A percentile compares a stretch with the other conserved stretches of the same genome.
Evolutionary conservation across 768 basidiomycete species (phyloP).

Genomic region (Russula sp.): DNA sequence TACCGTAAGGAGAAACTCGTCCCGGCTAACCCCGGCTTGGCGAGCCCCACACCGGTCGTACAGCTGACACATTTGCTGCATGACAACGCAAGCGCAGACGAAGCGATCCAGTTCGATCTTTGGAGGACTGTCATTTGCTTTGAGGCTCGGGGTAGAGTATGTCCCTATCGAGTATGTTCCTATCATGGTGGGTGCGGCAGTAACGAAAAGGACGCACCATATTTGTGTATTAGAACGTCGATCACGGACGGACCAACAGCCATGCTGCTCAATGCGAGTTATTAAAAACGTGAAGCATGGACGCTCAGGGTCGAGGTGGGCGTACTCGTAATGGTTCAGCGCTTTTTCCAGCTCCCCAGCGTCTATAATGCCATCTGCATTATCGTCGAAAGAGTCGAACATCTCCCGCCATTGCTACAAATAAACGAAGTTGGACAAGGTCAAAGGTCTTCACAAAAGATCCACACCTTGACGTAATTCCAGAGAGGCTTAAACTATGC

Average conservation of each 20-base stretch:
- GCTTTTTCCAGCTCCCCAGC: background rate
- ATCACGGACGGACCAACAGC: background rate
- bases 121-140: background rate
- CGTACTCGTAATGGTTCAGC: background rate
- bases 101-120: slow-evolving; percentile 8
- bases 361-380: slow-evolving; percentile 7
- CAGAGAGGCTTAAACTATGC: slow-evolving; percentile 6
- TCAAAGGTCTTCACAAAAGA: background rate
- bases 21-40: background rate
- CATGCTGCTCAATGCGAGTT: background rate
- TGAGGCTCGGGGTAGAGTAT: background rate
- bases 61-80: slow-evolving; percentile 3
- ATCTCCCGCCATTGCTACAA: slow-evolving; percentile 8
- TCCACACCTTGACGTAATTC: slow-evolving; percentile 2
- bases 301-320: background rate
- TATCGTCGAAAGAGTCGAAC: slow-evolving; percentile 4
- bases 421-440: background rate
- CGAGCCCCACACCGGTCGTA: background rate
- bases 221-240: slow-evolving; percentile 1
- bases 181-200: background rate
- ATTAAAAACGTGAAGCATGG: background rate
- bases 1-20: slow-evolving; percentile 5
- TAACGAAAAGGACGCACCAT: background rate
- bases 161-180: background rate
- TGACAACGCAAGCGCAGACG: slow-evolving; percentile 7